phyloP scores from a whole-genome alignment of 2,329 filamentous ascomycete genomes.

The Trichophyton rubrum region DNA sequence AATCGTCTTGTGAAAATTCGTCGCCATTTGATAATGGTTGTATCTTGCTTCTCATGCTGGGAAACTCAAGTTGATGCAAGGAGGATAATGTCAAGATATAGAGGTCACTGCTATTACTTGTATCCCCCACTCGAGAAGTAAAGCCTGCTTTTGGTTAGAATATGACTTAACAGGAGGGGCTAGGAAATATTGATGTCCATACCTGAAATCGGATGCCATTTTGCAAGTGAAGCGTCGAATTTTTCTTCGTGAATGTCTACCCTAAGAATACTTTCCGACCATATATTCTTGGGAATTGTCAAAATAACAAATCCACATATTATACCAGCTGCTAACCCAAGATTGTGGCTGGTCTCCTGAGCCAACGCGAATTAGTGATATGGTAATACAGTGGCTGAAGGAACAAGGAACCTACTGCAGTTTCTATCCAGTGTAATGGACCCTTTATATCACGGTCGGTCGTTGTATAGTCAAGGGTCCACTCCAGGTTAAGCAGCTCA shows the following conservation, averaged over 20 bases:
- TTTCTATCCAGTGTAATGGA: slow-evolving; percentile 4
- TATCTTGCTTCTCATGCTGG: background rate
- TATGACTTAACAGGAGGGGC: background rate
- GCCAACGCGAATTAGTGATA: background rate
- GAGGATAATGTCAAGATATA: background rate
- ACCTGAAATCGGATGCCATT: slow-evolving; percentile 4
- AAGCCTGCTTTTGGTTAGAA: background rate
- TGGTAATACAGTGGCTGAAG: background rate
- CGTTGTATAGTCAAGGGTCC: background rate
- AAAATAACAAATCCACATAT: background rate
- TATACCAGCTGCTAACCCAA: slow-evolving; percentile 5
- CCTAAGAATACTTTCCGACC: background rate
- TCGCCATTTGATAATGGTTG: background rate
- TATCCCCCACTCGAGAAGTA: background rate
- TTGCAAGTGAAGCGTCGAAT: background rate
- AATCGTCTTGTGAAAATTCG: slow-evolving; percentile 7
- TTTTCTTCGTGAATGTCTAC: background rate
- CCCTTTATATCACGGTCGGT: background rate
- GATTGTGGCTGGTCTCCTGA: background rate
- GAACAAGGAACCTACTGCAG: background rate
- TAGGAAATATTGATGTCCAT: background rate
- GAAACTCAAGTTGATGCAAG: background rate
- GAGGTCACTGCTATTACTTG: background rate
- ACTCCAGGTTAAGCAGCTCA: background rate
- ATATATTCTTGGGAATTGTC: background rate